phyloP scores from a whole-genome alignment of 2,329 filamentous ascomycete species.

The Penicillium sumatraense region DNA sequence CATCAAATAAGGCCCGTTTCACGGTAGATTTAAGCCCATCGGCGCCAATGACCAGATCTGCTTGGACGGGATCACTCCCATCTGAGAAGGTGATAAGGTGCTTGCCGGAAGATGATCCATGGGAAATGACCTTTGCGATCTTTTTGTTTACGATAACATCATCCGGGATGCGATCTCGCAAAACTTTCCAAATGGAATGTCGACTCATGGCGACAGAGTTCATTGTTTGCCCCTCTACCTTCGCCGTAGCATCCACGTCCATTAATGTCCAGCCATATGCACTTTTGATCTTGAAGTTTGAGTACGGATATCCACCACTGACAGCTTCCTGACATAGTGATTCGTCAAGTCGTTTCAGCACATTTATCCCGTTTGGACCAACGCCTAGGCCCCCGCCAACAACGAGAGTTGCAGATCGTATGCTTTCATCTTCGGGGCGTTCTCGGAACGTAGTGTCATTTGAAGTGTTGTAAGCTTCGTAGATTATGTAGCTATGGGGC shows the following conservation, averaged over 20 bases:
- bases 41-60: conserved; percentile 49
- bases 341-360: conserved; percentile 43
- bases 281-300: conserved; percentile 38
- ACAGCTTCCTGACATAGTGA: conserved; percentile 39
- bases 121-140: conserved; percentile 33
- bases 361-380: conserved; percentile 45
- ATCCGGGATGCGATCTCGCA: conserved; percentile 42
- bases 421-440: conserved; percentile 21
- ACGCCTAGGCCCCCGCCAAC: conserved; percentile 47
- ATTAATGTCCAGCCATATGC: conserved; percentile 41
- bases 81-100: conserved; percentile 42
- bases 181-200: conserved; percentile 43
- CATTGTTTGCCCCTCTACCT: conserved; percentile 18
- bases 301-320: conserved; percentile 38
- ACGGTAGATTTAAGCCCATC: conserved; percentile 47
- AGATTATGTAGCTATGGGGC: conserved; percentile 42
- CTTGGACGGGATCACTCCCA: conserved; percentile 35
- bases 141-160: conserved; percentile 39
- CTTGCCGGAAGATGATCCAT: conserved; percentile 20
- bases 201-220: conserved; percentile 43
- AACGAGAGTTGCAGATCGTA: conserved; percentile 40
- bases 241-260: conserved; percentile 22
- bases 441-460: conserved; percentile 26
- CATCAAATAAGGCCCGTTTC: conserved; percentile 43
- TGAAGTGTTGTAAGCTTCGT: conserved; percentile 46